These are phyloP conservation scores for Candida wancherniae DNA, from an alignment of 805 yeast genomes.

Conservation along the genomic window DNA sequence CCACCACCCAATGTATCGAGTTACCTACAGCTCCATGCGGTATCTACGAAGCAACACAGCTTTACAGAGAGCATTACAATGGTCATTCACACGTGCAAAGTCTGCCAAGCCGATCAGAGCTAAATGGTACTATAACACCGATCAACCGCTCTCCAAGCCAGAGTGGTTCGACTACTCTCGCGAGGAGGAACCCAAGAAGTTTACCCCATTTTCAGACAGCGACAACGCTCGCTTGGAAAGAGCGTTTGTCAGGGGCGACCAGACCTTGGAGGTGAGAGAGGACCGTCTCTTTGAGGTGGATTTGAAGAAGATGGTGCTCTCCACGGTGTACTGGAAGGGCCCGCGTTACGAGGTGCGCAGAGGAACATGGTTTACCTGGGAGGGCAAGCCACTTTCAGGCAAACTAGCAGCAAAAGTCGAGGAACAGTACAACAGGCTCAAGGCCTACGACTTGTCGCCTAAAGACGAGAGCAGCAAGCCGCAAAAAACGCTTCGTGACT, in stretches of 20 bases:
- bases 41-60: too few species aligned
- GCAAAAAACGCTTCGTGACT: slow-evolving; percentile 12
- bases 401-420: slow-evolving; percentile 57
- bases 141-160: slow-evolving; percentile 68
- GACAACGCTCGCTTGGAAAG: slow-evolving; percentile 64
- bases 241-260: slow-evolving; percentile 24
- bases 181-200: slow-evolving; percentile 49
- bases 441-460: slow-evolving; percentile 16
- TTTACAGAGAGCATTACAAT: too few species aligned
- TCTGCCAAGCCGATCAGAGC: slow-evolving; percentile 13
- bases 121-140: slow-evolving; percentile 83
- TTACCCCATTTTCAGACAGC: slow-evolving; percentile 56
- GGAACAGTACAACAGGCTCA: slow-evolving; percentile 39
- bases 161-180: slow-evolving; percentile 50
- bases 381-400: slow-evolving; percentile 51
- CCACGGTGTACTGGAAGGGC: slow-evolving; percentile 86
- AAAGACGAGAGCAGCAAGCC: not conserved
- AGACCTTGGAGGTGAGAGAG: slow-evolving; percentile 62
- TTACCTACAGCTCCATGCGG: too few species aligned
- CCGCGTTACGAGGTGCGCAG: slow-evolving; percentile 78
- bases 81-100: not conserved
- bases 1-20: too few species aligned
- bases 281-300: slow-evolving; percentile 77
- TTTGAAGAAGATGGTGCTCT: slow-evolving; percentile 45
- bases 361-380: slow-evolving; percentile 74